A percentile compares a stretch with the other conserved stretches of the same genome.
These are phyloP conservation scores for Solanum paucissectum DNA, from an alignment of 257 asterid genomes.

Conservation along the genomic window DNA sequence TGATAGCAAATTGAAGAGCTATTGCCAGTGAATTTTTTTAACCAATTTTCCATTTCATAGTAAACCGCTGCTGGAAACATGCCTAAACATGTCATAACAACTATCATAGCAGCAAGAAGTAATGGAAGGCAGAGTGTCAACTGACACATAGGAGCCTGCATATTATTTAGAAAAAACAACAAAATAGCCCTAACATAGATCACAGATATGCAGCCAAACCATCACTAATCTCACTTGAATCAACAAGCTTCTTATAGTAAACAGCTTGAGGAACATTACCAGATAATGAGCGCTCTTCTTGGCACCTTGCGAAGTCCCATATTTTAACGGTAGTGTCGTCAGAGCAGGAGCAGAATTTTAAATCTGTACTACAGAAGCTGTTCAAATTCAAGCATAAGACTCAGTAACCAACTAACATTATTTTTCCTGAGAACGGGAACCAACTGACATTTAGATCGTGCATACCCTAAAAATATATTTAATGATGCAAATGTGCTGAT, in stretches of 20 bases:
- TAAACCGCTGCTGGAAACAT: not conserved
- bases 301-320: slow-evolving; percentile 99
- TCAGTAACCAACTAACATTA: not conserved
- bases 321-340: slow-evolving; percentile 97
- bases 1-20: not conserved
- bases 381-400: not conserved
- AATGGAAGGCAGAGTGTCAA: not conserved
- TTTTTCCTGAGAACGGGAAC: not conserved
- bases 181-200: not conserved
- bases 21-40: not conserved
- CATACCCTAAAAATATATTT: not conserved
- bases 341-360: slow-evolving; percentile 98
- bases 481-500: not conserved
- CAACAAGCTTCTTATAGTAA: not conserved
- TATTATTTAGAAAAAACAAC: not conserved
- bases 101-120: not conserved
- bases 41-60: not conserved
- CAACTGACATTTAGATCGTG: not conserved
- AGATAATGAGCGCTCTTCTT: slow-evolving; percentile 86
- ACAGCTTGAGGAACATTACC: slow-evolving; percentile 70
- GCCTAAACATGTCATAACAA: not conserved
- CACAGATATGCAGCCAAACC: not conserved
- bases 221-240: not conserved
- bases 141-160: not conserved
- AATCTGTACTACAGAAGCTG: slow-evolving; percentile 98